Conservation (phyloP, 1,284 basidiomycete genomes). For the Trichosporon asahii region DNA sequence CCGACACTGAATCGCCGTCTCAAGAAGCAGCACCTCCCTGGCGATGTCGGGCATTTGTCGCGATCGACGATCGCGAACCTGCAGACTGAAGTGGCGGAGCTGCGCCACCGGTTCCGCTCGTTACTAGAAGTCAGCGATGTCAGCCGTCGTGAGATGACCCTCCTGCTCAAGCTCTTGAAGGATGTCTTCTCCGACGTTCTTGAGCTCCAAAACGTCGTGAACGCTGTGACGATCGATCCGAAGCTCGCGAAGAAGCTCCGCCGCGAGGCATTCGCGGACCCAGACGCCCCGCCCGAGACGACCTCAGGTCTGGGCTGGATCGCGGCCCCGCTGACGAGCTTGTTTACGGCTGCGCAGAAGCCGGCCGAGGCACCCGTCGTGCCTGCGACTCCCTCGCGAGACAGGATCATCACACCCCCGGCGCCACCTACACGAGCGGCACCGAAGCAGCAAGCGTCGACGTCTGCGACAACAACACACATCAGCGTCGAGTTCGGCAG, state of each 20-base stretch:
- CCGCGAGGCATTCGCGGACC: slow-evolving; percentile 57
- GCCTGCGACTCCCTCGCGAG: not conserved
- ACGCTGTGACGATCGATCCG: slow-evolving; percentile 88
- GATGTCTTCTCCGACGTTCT: slow-evolving; percentile 82
- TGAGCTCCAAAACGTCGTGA: slow-evolving; percentile 74
- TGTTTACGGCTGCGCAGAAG: slow-evolving; percentile 40
- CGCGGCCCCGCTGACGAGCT: slow-evolving; percentile 55
- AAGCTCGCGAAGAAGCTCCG: slow-evolving; percentile 67
- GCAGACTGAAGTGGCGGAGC: slow-evolving; percentile 64
- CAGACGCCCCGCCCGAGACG: slow-evolving; percentile 54
- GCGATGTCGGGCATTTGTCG: slow-evolving; percentile 83
- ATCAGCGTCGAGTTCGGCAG: slow-evolving; percentile 91
- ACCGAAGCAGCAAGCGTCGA: slow-evolving; percentile 73
- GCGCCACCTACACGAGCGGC: slow-evolving; percentile 51
- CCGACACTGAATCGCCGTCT: slow-evolving; percentile 82
- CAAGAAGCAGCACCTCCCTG: slow-evolving; percentile 80
- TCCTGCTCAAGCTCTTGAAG: slow-evolving; percentile 77
- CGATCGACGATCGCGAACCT: slow-evolving; percentile 75
- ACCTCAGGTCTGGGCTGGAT: slow-evolving; percentile 63
- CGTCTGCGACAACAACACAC: slow-evolving; percentile 77
- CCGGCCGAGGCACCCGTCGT: slow-evolving; percentile 20
- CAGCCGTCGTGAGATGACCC: slow-evolving; percentile 75
- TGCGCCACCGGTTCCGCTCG: slow-evolving; percentile 71
- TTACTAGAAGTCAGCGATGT: slow-evolving; percentile 62
- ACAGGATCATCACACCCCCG: slow-evolving; percentile 14